Base-by-base conservation (phyloP, 345 rosid genomes). In the Hypericum perforatum region DNA sequence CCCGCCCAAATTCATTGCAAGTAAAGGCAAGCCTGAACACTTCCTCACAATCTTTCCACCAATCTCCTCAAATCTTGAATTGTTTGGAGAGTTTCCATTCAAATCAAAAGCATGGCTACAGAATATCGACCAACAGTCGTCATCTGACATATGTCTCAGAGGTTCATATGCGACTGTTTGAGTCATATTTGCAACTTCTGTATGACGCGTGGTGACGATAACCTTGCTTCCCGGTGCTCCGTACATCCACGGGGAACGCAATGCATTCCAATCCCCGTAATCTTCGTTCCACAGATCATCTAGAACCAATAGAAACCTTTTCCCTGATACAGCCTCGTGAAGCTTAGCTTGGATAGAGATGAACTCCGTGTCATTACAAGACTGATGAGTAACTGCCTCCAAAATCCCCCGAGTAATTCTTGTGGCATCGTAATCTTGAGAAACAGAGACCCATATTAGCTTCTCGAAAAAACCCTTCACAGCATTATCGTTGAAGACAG, bases 201-300 rank as follows among this genome's bases (percentile, higher is more conserved):
- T 44, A n/a, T 3, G 3, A 15, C 48, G 48, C 11, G 48, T 44
- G 6, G 48, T 44, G 7, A 44, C 48, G 11, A 44, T 44, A 10
- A 44, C 13, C 14, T 44, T 44, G 5, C 48, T 44, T 44, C 48
- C 48, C 5, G 48, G 48, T 8, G 48, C 48, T 44, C 48, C 48
- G 14, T 0, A 1, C 48, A 44, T 44, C 6, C 5, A 15, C 5
- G 48, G 48, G 6, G 48, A 9, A 11, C 48, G 48, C 6, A 44
- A 15, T 1, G 0, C 12, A 44, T 3, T 5, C 48, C 48, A 44
- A 7, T 8, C 48, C 7, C 14, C 8, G 14, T 9, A 9, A 44
- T 44, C 14, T 6, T 44, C 7, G 14, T 9, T 44, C 48, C 48
- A 44, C 4, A 22, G 32, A 22, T 22, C 32, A 22, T 22, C 32